These are phyloP conservation scores for Phoma herbarum DNA, from an alignment of 2,329 filamentous ascomycete genomes.

Conservation along the genomic window DNA sequence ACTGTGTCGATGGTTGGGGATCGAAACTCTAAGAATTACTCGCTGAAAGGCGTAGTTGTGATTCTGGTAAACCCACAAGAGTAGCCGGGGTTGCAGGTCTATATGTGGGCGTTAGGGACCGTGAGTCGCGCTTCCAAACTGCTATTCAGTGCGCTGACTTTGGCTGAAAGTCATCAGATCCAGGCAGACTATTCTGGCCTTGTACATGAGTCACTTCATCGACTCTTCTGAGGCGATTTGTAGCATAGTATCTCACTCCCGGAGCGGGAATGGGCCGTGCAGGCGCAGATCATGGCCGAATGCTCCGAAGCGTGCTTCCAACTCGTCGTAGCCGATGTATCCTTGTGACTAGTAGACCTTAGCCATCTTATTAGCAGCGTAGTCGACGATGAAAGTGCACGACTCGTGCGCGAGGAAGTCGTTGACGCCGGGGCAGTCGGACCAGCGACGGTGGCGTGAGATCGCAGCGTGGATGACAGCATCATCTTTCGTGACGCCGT, in stretches of 20 bases:
- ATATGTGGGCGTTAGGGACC: no score
- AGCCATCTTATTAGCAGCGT: not conserved
- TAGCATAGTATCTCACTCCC: not conserved
- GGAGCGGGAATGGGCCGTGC: not conserved
- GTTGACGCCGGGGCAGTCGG: not conserved
- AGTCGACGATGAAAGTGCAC: not conserved
- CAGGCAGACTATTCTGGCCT: no score
- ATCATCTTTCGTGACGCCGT: not conserved
- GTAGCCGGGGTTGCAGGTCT: no score
- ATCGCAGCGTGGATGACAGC: not conserved
- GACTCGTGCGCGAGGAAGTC: not conserved
- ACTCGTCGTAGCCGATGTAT: not conserved
- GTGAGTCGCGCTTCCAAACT: no score
- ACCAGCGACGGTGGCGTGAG: not conserved
- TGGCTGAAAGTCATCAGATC: no score
- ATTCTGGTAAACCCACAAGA: no score
- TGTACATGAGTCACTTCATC: not conserved
- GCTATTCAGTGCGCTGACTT: no score
- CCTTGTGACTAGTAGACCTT: not conserved
- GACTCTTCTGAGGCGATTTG: not conserved
- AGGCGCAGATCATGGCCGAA: not conserved
- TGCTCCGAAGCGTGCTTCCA: not conserved
- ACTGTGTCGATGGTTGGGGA: no score
- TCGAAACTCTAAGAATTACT: no score
- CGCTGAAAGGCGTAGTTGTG: no score